Percentiles rank a stretch among this genome's conserved stretches.
Evolutionary conservation across 2,329 filamentous ascomycete species (phyloP).

Genomic region (Colletotrichum cordylinicola): DNA sequence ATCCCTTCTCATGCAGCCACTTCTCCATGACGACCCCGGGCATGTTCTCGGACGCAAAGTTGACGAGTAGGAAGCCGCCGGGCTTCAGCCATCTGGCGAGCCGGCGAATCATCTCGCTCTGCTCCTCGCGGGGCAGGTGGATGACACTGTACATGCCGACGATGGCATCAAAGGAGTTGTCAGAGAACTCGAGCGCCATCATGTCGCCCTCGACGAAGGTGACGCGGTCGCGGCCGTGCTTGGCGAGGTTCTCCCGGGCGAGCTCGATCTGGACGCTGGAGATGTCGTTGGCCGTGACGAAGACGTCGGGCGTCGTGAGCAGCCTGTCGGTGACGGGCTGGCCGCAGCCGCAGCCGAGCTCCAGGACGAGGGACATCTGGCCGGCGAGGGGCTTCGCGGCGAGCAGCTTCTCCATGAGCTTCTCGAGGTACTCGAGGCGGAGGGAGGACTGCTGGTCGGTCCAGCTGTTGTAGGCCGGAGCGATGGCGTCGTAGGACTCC

Average conservation of each 20-base stretch:
- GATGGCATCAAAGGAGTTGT: slow-evolving; percentile 50
- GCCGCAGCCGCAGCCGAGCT: slow-evolving; percentile 49
- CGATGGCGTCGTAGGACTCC: slow-evolving; percentile 45
- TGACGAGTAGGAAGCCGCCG: slow-evolving; percentile 55
- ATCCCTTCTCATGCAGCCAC: slow-evolving; percentile 45
- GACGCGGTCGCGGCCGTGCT: slow-evolving; percentile 23
- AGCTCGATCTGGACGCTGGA: slow-evolving; percentile 43
- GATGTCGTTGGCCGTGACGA: slow-evolving; percentile 46
- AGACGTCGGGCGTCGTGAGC: slow-evolving; percentile 27
- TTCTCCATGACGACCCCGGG: slow-evolving; percentile 34
- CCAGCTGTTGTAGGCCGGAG: slow-evolving; percentile 45
- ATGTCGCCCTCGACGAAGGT: slow-evolving; percentile 43
- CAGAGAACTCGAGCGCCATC: slow-evolving; percentile 36
- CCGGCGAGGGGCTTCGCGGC: background rate
- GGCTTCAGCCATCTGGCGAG: slow-evolving; percentile 55
- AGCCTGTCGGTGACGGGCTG: slow-evolving; percentile 40
- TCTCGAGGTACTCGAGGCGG: slow-evolving; percentile 39
- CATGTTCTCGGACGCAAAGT: slow-evolving; percentile 41
- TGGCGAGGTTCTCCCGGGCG: slow-evolving; percentile 19
- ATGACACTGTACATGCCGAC: slow-evolving; percentile 60
- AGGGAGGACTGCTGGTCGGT: slow-evolving; percentile 33
- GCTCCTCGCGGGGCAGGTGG: slow-evolving; percentile 58
- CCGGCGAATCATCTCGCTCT: slow-evolving; percentile 48
- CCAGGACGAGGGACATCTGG: slow-evolving; percentile 33
- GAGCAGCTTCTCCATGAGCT: slow-evolving; percentile 32